phyloP scores from a whole-genome alignment of 257 asterid species.

The Gynochthodes officinalis region DNA sequence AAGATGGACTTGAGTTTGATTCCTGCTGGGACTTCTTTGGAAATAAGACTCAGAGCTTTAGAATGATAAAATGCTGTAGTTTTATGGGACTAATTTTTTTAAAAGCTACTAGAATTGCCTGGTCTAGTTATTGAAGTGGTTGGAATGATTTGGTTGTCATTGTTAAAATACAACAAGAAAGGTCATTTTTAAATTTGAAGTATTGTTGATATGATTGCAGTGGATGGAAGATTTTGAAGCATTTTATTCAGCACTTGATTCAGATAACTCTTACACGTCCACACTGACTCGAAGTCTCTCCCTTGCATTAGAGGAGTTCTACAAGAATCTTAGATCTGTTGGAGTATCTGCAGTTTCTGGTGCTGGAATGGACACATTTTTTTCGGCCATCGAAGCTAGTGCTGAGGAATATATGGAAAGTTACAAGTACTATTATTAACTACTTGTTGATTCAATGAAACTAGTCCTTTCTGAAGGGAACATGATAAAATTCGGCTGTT shows the following conservation, averaged over 20 bases:
- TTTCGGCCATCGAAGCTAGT: constrained; percentile 75
- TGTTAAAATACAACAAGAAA: background rate
- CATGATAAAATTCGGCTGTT: background rate
- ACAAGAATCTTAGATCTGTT: constrained; percentile 72
- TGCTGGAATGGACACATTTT: constrained; percentile 81
- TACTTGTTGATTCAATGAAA: constrained; percentile 1
- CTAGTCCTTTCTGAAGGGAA: background rate
- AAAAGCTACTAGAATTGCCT: background rate
- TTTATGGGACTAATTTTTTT: background rate
- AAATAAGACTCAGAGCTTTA: background rate
- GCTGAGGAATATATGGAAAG: constrained; percentile 92
- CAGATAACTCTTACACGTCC: constrained; percentile 81
- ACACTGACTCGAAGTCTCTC: constrained; percentile 87
- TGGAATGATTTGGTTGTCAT: background rate
- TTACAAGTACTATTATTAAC: constrained; percentile 51
- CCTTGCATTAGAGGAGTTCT: constrained; percentile 84
- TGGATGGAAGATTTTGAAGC: constrained; percentile 98
- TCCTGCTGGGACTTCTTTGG: background rate
- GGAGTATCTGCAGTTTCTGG: constrained; percentile 97
- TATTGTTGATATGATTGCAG: constrained; percentile 45
- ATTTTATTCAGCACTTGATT: constrained; percentile 76
- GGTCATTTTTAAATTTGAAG: background rate
- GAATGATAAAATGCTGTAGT: background rate
- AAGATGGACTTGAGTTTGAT: background rate
- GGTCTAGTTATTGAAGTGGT: background rate